Conservation (phyloP, 768 basidiomycete genomes). For the Trametes elegans region DNA sequence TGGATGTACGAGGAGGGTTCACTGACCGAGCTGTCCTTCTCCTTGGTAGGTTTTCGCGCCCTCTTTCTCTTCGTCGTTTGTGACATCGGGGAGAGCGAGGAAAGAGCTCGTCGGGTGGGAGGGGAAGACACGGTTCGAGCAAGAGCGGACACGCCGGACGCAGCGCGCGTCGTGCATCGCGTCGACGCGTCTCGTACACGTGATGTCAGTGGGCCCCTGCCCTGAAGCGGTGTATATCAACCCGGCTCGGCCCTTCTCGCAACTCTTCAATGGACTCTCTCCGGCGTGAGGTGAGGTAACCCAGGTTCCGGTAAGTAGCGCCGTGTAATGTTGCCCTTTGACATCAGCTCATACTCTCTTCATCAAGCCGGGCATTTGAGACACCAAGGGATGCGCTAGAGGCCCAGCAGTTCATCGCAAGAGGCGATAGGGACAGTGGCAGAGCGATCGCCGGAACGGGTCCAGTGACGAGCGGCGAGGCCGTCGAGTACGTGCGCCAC, state of each 20-base stretch:
- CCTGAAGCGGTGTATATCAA: conserved; percentile 1
- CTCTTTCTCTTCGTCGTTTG: not conserved
- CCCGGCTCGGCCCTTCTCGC: not conserved
- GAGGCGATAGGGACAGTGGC: conserved; percentile 1
- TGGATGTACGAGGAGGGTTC: not conserved
- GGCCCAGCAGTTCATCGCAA: conserved; percentile 1
- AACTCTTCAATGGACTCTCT: conserved; percentile 17
- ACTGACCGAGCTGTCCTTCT: conserved; percentile 10
- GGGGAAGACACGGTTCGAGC: not conserved
- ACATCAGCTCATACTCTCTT: not conserved
- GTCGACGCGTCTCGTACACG: conserved; percentile 13
- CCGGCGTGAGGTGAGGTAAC: not conserved
- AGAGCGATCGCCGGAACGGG: not conserved
- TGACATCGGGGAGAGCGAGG: not conserved
- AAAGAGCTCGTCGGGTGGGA: not conserved
- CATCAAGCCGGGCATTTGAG: not conserved
- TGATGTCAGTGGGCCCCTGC: not conserved
- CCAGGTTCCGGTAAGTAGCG: conserved; percentile 6
- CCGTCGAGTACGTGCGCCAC: not conserved
- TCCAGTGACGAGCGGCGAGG: conserved; percentile 9
- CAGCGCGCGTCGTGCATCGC: conserved; percentile 4
- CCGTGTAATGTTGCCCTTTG: too few relatives aligned
- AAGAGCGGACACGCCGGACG: not conserved
- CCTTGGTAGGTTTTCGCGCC: not conserved
- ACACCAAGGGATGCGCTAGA: not conserved